Conservation (phyloP, 352 stramenopile species). For the Pythium coloratum region DNA sequence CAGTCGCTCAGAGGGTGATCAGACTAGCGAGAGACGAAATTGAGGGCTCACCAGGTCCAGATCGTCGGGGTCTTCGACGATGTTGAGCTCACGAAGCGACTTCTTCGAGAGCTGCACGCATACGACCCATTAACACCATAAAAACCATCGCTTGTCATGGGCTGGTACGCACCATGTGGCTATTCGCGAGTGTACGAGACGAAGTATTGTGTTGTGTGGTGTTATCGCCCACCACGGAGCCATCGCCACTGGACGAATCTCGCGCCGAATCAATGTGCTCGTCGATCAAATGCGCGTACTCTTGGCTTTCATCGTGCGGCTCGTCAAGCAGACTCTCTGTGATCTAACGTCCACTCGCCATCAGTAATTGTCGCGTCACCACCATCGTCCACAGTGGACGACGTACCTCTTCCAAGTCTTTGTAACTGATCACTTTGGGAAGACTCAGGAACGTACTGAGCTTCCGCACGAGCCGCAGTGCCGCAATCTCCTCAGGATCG, state of each 20-base stretch:
- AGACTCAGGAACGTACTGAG: slow-evolving; percentile 70
- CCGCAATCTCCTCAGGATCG: slow-evolving; percentile 34
- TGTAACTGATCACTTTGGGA: slow-evolving; percentile 70
- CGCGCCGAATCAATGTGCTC: slow-evolving; percentile 65
- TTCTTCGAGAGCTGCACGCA: slow-evolving; percentile 27
- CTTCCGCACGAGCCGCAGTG: slow-evolving; percentile 54
- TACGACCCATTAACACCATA: not conserved
- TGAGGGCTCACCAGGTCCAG: slow-evolving; percentile 50
- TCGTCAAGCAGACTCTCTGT: slow-evolving; percentile 68
- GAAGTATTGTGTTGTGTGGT: not conserved
- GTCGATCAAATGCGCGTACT: slow-evolving; percentile 70
- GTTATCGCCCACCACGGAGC: not conserved
- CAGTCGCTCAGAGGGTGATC: too few species aligned
- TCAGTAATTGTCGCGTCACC: not conserved
- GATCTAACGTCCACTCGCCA: slow-evolving; percentile 38
- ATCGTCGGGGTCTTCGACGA: slow-evolving; percentile 44
- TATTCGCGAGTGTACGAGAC: not conserved
- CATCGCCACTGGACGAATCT: slow-evolving; percentile 24
- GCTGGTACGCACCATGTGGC: slow-evolving; percentile 17
- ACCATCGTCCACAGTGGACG: too few species aligned
- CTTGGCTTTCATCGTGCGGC: slow-evolving; percentile 43
- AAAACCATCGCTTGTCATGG: not conserved
- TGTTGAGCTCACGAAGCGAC: slow-evolving; percentile 38
- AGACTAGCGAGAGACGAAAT: not conserved
- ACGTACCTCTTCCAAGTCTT: slow-evolving; percentile 60